These are phyloP conservation scores for Pestalotiopsis sp. DNA, from an alignment of 2,329 filamentous ascomycete species.

Conservation along the genomic window DNA sequence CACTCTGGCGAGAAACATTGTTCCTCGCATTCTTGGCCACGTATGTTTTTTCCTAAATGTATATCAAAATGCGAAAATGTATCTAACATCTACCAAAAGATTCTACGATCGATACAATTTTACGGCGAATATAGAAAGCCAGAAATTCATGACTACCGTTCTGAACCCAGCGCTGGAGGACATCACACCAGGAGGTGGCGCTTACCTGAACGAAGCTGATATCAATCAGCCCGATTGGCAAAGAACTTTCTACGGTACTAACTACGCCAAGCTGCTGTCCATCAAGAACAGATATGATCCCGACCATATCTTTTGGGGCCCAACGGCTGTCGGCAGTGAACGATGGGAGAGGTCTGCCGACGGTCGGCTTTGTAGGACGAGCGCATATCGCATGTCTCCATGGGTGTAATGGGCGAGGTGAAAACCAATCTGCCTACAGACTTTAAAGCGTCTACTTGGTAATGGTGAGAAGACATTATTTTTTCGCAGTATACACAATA, in stretches of 20 bases:
- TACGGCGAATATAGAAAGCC: constrained; percentile 16
- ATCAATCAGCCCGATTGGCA: constrained; percentile 34
- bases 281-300: constrained; percentile 47
- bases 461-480: no score
- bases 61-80: not conserved
- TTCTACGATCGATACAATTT: not conserved
- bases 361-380: constrained; percentile 38
- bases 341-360: constrained; percentile 37
- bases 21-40: constrained; percentile 24
- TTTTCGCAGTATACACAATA: no score
- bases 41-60: constrained; percentile 22
- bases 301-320: constrained; percentile 39
- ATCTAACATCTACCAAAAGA: not conserved
- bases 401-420: no score
- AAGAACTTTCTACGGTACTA: constrained; percentile 35
- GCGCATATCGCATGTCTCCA: not conserved
- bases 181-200: constrained; percentile 21
- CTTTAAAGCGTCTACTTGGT: no score
- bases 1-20: constrained; percentile 32
- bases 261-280: constrained; percentile 31
- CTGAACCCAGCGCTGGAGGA: constrained; percentile 16
- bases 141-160: constrained; percentile 25
- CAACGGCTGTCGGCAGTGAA: constrained; percentile 43
- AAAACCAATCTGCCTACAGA: no score
- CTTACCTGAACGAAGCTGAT: constrained; percentile 44